phyloP scores from a whole-genome alignment of 202 grass and related monocot species.

The Thinopyrum obtusiflorum region DNA sequence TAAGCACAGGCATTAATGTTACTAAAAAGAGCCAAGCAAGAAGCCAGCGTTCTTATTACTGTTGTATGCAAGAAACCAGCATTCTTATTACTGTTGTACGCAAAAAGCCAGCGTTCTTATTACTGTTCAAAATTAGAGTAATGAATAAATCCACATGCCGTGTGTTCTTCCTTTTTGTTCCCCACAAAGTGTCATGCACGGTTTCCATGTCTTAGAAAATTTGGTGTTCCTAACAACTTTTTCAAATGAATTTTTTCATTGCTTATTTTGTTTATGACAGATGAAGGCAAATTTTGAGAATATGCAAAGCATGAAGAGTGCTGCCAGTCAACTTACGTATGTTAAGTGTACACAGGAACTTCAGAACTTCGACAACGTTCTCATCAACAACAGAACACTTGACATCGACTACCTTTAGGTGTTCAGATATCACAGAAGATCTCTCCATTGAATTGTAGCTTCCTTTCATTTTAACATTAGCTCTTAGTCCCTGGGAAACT shows the following conservation, averaged over 20 bases:
- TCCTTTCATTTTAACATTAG: background rate
- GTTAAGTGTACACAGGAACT: background rate
- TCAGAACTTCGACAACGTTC: background rate
- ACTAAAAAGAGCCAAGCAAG: background rate
- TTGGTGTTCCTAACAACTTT: background rate
- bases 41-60: background rate
- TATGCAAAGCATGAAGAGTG: background rate
- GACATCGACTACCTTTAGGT: background rate
- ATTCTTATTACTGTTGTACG: background rate
- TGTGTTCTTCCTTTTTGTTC: background rate
- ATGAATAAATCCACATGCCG: background rate
- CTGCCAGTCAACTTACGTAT: background rate
- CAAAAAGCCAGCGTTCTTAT: background rate
- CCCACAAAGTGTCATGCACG: background rate
- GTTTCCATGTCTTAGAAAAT: background rate
- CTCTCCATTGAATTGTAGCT: background rate
- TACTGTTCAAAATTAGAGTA: background rate
- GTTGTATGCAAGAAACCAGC: no score
- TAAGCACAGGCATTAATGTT: background rate
- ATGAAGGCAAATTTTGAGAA: background rate
- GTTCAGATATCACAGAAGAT: background rate
- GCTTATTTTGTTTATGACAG: background rate
- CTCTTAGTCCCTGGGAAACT: background rate
- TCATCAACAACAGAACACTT: background rate
- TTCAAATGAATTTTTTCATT: background rate